A percentile compares a stretch with the other conserved stretches of the same genome.
These are phyloP conservation scores for Neonothopanus nambi DNA, from an alignment of 1,284 basidiomycete species.

Conservation along the genomic window DNA sequence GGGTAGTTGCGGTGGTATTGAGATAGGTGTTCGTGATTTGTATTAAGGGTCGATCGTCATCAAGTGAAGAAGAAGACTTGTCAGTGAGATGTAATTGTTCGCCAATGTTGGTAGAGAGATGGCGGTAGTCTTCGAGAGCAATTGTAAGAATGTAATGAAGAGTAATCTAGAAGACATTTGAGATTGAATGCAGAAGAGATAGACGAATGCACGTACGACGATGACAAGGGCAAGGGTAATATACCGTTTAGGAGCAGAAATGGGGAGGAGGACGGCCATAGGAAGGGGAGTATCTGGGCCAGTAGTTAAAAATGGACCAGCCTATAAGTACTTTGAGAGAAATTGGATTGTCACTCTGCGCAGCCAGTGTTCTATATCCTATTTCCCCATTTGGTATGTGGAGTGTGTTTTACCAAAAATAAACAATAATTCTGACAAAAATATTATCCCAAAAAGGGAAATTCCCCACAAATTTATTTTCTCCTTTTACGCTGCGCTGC, in stretches of 20 bases:
- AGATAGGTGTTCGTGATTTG: constrained; percentile 4
- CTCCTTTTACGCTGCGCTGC: too few relatives aligned
- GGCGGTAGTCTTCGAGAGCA: constrained; percentile 32
- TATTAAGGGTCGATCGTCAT: neutral
- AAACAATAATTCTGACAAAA: too few relatives aligned
- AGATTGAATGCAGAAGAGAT: neutral
- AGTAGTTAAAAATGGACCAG: neutral
- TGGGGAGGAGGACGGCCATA: constrained; percentile 23
- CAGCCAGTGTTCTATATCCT: neutral
- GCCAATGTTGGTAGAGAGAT: constrained; percentile 20
- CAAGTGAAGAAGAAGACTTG: neutral
- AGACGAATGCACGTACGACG: constrained; percentile 40
- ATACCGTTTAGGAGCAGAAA: constrained; percentile 52
- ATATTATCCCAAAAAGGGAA: too few relatives aligned
- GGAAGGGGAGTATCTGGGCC: neutral
- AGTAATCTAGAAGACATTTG: constrained; percentile 27
- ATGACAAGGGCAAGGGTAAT: constrained; percentile 45
- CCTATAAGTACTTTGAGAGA: constrained; percentile 10
- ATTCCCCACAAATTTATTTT: too few relatives aligned
- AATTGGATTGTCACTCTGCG: constrained; percentile 5
- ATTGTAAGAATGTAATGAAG: constrained; percentile 40
- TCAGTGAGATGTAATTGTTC: constrained; percentile 5
- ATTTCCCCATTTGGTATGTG: neutral
- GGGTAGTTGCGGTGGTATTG: constrained; percentile 12
- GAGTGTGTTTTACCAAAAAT: too few relatives aligned